Conservation (phyloP, 2,329 filamentous ascomycete species). For the Aureobasidium sp. region DNA sequence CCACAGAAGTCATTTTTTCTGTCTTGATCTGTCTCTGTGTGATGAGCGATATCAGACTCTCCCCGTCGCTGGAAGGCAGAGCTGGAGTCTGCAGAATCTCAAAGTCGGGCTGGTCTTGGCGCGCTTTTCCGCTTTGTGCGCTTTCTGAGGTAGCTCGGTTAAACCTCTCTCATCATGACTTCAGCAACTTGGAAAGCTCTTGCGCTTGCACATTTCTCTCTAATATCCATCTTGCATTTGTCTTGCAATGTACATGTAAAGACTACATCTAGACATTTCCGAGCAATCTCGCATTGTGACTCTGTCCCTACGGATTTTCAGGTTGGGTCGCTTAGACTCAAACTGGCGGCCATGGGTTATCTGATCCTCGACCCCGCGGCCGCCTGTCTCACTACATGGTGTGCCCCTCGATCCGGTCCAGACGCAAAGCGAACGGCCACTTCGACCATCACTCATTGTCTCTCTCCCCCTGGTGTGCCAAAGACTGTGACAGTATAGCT, state of each 20-base stretch:
- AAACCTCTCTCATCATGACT: not conserved
- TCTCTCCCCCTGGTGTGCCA: not conserved
- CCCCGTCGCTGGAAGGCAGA: conserved; percentile 4
- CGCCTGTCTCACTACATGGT: not conserved
- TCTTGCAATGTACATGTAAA: not conserved
- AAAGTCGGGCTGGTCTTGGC: not conserved
- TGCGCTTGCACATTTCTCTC: no score
- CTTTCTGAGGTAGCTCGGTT: not conserved
- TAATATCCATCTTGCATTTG: not conserved
- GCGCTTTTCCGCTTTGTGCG: not conserved
- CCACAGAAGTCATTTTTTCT: conserved; percentile 12
- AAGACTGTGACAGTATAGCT: no score
- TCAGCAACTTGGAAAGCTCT: not conserved
- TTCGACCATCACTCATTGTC: not conserved
- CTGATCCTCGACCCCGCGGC: not conserved
- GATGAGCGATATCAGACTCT: conserved; percentile 11
- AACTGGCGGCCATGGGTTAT: not conserved
- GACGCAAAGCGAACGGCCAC: not conserved
- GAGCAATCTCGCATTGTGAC: not conserved
- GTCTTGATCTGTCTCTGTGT: conserved; percentile 11
- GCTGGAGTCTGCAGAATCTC: not conserved
- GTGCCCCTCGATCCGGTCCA: not conserved
- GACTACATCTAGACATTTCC: not conserved
- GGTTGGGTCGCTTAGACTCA: not conserved
- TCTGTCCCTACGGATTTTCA: not conserved